phyloP scores from a whole-genome alignment of 176 grass and related monocot genomes.

The Panicum miliaceum region DNA sequence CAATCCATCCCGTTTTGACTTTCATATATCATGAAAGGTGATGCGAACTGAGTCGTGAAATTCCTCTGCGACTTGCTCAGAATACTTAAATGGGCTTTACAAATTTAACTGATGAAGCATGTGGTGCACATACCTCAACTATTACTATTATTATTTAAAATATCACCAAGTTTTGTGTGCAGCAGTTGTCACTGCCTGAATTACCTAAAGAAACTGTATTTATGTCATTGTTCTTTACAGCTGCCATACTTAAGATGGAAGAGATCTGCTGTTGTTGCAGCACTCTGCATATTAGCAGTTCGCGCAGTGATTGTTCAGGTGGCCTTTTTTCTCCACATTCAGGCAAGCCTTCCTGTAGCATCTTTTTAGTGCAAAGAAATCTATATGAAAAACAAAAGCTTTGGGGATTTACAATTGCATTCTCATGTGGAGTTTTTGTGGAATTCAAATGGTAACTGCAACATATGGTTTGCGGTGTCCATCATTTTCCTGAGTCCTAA shows the following conservation, averaged over 20 bases:
- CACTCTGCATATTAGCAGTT: constrained; percentile 87
- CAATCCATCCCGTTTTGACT: background rate
- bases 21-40: constrained; percentile 18
- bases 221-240: constrained; percentile 49
- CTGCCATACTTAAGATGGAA: constrained; percentile 90
- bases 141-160: constrained; percentile 17
- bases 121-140: background rate
- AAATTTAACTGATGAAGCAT: constrained; percentile 4
- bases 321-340: constrained; percentile 96
- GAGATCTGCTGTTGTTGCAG: constrained; percentile 93
- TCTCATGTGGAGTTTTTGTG: background rate
- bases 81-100: constrained; percentile 25
- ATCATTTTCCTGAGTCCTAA: constrained; percentile 20
- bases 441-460: constrained; percentile 22
- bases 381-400: background rate
- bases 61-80: background rate
- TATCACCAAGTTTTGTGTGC: background rate
- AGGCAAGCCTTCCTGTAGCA: constrained; percentile 46
- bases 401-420: background rate
- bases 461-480: background rate
- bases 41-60: background rate
- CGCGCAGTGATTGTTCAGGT: constrained; percentile 96
- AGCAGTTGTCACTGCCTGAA: background rate
- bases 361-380: constrained; percentile 23
- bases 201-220: constrained; percentile 31